Conservation (phyloP, 2,329 filamentous ascomycete species). For the Niveomyces coronatus region DNA sequence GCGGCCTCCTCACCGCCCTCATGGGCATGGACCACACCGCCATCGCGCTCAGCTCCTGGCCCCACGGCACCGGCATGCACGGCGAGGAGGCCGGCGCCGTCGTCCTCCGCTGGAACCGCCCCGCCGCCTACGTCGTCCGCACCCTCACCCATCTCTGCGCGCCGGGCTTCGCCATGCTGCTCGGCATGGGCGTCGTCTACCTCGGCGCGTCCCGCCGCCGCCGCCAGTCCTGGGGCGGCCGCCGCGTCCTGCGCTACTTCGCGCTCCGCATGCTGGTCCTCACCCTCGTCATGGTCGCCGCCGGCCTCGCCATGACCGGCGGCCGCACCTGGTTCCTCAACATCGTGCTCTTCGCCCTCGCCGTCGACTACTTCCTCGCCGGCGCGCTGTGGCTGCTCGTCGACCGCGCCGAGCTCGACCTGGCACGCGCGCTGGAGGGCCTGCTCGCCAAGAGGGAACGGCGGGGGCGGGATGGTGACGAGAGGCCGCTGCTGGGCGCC, state of each 20-base stretch:
- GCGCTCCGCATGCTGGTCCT: slow-evolving; percentile 25
- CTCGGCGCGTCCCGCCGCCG: slow-evolving; percentile 30
- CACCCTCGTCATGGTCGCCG: slow-evolving; percentile 20
- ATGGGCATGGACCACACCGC: slow-evolving; percentile 35
- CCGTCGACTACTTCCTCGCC: slow-evolving; percentile 33
- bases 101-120: slow-evolving; percentile 27
- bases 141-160: slow-evolving; percentile 35
- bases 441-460: slow-evolving; percentile 3
- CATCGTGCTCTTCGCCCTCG: slow-evolving; percentile 32
- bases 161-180: slow-evolving; percentile 34
- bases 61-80: slow-evolving; percentile 27
- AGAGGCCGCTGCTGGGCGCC: slow-evolving; percentile 21
- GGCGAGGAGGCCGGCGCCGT: slow-evolving; percentile 25
- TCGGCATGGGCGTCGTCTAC: slow-evolving; percentile 35
- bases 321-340: slow-evolving; percentile 33
- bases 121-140: slow-evolving; percentile 27
- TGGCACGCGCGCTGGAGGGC: slow-evolving; percentile 18
- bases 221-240: slow-evolving; percentile 27
- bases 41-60: slow-evolving; percentile 30
- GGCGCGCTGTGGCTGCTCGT: slow-evolving; percentile 31
- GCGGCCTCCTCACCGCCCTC: slow-evolving; percentile 32
- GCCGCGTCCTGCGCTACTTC: slow-evolving; percentile 28
- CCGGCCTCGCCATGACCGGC: slow-evolving; percentile 23
- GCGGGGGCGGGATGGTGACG: slow-evolving; percentile 4
- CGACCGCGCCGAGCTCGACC: slow-evolving; percentile 22